Percentiles rank a stretch among this genome's conserved stretches.
These are phyloP conservation scores for Leccinum cinnamomeum DNA, from an alignment of 1,284 basidiomycete species.

Conservation along the genomic window DNA sequence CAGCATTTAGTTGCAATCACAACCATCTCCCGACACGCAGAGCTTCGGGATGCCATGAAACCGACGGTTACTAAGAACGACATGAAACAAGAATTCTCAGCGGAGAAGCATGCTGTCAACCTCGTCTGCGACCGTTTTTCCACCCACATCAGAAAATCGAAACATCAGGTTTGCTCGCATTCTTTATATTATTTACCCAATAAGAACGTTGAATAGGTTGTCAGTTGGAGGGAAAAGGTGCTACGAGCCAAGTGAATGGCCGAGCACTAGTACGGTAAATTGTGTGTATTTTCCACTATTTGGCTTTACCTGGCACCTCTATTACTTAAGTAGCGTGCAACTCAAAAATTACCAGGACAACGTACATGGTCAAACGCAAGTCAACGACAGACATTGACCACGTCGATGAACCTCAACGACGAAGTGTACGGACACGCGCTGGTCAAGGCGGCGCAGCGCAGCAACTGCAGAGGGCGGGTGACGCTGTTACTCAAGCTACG, in stretches of 20 bases:
- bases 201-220: constrained; percentile 13
- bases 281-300: no score
- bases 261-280: not conserved
- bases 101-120: constrained; percentile 30
- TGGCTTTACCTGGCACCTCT: no score
- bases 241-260: not conserved
- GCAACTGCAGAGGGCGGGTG: no score
- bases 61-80: constrained; percentile 45
- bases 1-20: constrained; percentile 40
- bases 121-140: constrained; percentile 44
- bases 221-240: constrained; percentile 14
- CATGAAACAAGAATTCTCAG: constrained; percentile 31
- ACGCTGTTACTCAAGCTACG: no score
- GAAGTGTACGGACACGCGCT: no score
- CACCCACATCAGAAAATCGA: constrained; percentile 36
- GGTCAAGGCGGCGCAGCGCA: no score
- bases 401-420: no score
- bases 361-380: no score
- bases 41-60: constrained; percentile 40
- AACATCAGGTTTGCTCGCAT: constrained; percentile 35
- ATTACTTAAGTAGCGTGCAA: no score
- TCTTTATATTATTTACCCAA: not conserved
- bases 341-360: no score
- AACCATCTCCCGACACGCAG: constrained; percentile 41
- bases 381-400: no score